Conservation (phyloP, 345 rosid species). For the Syzygium grande region DNA sequence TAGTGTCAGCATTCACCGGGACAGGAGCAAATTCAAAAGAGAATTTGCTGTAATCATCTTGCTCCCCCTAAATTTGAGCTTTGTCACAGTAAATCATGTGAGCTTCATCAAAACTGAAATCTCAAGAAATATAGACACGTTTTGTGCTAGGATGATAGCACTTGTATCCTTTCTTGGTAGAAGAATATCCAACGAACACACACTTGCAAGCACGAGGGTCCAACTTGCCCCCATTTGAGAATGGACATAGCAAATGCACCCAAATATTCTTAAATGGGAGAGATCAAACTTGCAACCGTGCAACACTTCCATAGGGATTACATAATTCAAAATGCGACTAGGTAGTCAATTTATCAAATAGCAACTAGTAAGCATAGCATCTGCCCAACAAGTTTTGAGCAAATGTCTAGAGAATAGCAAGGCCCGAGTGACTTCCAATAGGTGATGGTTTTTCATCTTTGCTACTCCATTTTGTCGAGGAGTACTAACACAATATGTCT, state of each 20-base stretch:
- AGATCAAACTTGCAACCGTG: not conserved
- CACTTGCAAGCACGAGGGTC: not conserved
- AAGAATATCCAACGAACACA: not conserved
- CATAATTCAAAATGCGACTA: not conserved
- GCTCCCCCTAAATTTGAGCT: no score
- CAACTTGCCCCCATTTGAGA: not conserved
- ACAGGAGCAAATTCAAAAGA: no score
- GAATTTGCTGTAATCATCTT: no score
- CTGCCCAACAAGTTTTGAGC: not conserved
- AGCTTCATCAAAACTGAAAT: no score
- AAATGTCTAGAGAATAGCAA: not conserved
- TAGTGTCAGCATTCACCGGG: no score
- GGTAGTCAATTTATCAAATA: not conserved
- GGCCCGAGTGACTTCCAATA: not conserved
- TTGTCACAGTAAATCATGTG: no score
- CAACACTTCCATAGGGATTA: not conserved
- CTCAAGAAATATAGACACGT: no score
- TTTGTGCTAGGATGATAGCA: no score
- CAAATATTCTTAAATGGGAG: not conserved
- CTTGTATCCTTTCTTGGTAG: not conserved
- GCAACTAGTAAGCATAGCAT: not conserved
- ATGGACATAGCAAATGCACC: not conserved
- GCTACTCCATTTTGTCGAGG: slow-evolving; percentile 2
- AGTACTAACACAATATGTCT: not conserved
- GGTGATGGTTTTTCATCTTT: not conserved